Base-by-base conservation (phyloP, 331 rosid species). In the Erythrophleum ivorense region DNA sequence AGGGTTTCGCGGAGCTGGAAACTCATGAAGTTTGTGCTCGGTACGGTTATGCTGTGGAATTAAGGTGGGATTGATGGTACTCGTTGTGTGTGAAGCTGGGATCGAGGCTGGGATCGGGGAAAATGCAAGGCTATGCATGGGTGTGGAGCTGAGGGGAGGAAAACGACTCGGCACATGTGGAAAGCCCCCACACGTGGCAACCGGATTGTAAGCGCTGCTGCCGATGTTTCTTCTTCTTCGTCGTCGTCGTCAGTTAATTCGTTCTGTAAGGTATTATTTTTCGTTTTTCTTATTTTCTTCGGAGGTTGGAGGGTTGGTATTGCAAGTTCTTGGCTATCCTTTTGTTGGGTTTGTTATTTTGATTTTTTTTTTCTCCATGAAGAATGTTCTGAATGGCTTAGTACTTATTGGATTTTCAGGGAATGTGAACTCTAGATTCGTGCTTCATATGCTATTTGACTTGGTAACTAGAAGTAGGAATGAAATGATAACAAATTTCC, bases 61-160 rank as follows among this genome's bases (percentile, higher is more conserved):
- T 72, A 66, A 80, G 83, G 65, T 14, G 75, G 84, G 80, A 78
- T 89, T 89, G 88, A 87, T 86, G 90, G 71, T 89, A 48, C 79
- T 84, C 76, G 79, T 81, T 55, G 78, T 75, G 71, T 72, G 33
- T 79, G 83, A 55, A 74, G 85, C 78, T 52, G 79, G 86, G 87
- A 81, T 84, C 83, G 86, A 81, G 81, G 73, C 81, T 79, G 78
- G 84, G 73, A 83, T 82, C 82, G 85, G 90, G 91, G 92, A 88
- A 89, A 86, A 91, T 89, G 92, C 88, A 59, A 88, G 92, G 95
- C 89, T 91, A 89, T 91, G 92, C 95, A 86, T 87, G 95, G 90
- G 86, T 50, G 80, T 80, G 81, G 78, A 78, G 85, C 87, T 90
- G 90, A 88, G 80, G 83, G 80, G 81, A 40, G 90, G 82, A 85